Evolutionary conservation across 164 flowering plant genomes (phyloP).

Genomic region (Stephania cephalantha): DNA sequence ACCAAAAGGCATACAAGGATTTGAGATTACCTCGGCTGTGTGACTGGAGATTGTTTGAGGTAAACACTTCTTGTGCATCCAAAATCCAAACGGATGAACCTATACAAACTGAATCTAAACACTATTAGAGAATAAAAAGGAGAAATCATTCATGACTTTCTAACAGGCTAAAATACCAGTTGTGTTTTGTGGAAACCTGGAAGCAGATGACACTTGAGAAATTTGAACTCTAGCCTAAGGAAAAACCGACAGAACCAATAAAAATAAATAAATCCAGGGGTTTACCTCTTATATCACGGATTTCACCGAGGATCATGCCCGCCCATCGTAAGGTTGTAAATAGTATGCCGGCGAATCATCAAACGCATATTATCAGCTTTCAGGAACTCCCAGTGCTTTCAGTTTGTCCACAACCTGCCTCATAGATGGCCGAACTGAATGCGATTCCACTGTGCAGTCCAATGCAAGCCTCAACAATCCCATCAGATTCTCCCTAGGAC

Average conservation of each 20-base stretch:
- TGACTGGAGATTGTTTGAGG: too few relatives aligned
- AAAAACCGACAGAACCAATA: not conserved
- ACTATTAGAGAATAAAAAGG: too few relatives aligned
- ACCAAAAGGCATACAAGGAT: not conserved
- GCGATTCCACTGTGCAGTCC: slow-evolving; percentile 53
- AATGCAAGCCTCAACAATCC: slow-evolving; percentile 52
- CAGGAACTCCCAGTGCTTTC: slow-evolving; percentile 33
- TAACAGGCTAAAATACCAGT: not conserved
- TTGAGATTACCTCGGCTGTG: not conserved
- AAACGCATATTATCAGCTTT: slow-evolving; percentile 6
- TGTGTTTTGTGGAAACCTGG: not conserved
- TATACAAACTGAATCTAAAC: too few relatives aligned
- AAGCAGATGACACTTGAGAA: not conserved
- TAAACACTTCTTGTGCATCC: not conserved
- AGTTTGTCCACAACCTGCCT: slow-evolving; percentile 50
- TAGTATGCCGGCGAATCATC: not conserved
- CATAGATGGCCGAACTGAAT: slow-evolving; percentile 58
- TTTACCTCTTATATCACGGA: slow-evolving; percentile 7
- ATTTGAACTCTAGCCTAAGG: not conserved
- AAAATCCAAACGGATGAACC: not conserved
- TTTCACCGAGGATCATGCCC: not conserved
- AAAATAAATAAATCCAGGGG: not conserved
- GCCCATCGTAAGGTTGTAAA: not conserved
- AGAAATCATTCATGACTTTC: not conserved
- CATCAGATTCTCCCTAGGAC: slow-evolving; percentile 49